phyloP scores from a whole-genome alignment of 2,329 filamentous ascomycete genomes.

The Pestalotiopsis fici region DNA sequence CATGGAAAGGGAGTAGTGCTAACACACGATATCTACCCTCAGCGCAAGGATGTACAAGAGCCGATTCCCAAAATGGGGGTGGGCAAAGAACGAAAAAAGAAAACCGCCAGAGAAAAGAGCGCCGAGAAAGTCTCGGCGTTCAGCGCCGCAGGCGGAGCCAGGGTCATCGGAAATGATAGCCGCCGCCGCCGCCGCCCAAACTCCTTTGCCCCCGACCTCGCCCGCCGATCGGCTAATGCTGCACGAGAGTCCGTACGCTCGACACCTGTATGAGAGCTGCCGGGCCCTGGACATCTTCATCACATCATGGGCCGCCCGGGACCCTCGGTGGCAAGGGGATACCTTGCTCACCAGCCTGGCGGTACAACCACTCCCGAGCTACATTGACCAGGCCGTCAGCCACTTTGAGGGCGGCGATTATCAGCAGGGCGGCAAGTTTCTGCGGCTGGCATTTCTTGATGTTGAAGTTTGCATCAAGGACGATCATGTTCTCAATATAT shows the following conservation, averaged over 20 bases:
- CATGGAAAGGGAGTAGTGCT: background rate
- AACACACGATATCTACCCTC: background rate
- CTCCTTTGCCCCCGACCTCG: background rate
- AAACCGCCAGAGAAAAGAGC: background rate
- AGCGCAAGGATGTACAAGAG: background rate
- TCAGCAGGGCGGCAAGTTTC: background rate
- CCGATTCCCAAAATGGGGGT: background rate
- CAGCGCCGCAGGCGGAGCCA: background rate
- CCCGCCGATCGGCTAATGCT: background rate
- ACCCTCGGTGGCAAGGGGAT: background rate
- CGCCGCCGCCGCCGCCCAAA: background rate
- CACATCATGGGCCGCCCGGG: background rate
- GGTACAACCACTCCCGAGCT: background rate
- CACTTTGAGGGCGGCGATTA: background rate
- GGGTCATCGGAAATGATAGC: background rate
- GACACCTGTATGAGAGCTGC: background rate
- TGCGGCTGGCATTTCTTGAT: background rate
- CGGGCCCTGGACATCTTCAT: background rate
- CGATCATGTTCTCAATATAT: background rate
- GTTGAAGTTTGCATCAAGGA: background rate
- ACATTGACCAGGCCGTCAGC: background rate
- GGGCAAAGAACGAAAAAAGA: background rate
- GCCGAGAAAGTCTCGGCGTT: background rate
- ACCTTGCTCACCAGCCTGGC: background rate
- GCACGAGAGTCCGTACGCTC: background rate